Base-by-base conservation (phyloP, 768 basidiomycete genomes). In the Lentinus brumalis region DNA sequence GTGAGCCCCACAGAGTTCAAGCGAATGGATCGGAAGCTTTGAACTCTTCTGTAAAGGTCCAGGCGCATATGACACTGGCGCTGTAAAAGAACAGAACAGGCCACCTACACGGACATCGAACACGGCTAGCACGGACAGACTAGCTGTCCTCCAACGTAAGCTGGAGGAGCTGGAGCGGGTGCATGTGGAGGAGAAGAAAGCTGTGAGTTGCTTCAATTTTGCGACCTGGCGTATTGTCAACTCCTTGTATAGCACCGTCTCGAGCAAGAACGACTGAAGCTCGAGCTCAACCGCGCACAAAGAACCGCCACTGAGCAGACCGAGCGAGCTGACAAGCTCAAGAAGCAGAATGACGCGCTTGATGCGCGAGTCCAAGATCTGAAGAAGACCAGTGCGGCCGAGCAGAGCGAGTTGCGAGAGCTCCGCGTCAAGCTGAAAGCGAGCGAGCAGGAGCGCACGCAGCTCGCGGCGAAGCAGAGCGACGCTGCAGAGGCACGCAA, bases 181-280 rank as follows among this genome's bases (percentile, higher is more conserved):
- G n/a, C 86, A 87, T 67, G 72, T 78, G 41, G 87, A 89, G 3
- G 83, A 81, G 59, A 91, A 89, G 81, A 86, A 82, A 77, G 59
- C 77, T 50, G 89, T 90, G 69, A 65, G 84, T 73, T 10, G 30
- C 29, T 26, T 42, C 3, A 45, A 5, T 38, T 14, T 50, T 15
- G n/a, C 14, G 44, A n/a, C 14, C 26, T 15, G 18, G n/a, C 14
- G 29, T 49, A 49, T 29, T 9, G 47, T n/a, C 53, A 53, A 66
- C 44, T 21, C 21, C 9, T 32, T 32, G 10, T 26, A 26, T 60
- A 91, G 91, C 84, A 89, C 68, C 81, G 81, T 67, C 72, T 73
- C 2, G 86, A 89, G 61, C 63, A 83, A n/a, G 86, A 88, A 44
- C 79, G 79, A 16, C 74, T 85, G 57, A 88, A 83, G 62, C 72